Percentiles rank a stretch among this genome's conserved stretches.
Evolutionary conservation across 1,284 basidiomycete genomes (phyloP).

Genomic region (Pseudozyma pruni): DNA sequence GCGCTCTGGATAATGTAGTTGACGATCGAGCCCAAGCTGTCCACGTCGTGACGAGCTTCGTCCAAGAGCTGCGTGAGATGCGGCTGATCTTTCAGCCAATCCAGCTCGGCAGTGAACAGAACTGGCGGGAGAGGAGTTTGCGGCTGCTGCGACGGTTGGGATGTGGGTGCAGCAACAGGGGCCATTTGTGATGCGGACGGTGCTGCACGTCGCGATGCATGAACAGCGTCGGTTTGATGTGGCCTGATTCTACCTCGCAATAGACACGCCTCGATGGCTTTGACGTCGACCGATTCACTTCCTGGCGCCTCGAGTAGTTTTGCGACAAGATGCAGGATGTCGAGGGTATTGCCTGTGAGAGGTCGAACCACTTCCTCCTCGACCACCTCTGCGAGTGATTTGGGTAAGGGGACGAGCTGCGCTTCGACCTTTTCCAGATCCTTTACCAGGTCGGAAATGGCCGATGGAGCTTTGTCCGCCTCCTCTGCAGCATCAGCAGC

Average conservation of each 20-base stretch:
- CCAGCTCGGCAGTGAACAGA: conserved; percentile 28
- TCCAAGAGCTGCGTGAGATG: conserved; percentile 30
- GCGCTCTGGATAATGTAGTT: conserved; percentile 38
- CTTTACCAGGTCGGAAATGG: conserved; percentile 12
- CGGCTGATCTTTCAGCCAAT: conserved; percentile 41
- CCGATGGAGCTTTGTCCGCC: conserved; percentile 7
- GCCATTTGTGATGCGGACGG: not conserved
- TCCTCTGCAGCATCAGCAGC: conserved; percentile 7
- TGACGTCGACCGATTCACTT: conserved; percentile 11
- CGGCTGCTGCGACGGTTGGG: conserved; percentile 1
- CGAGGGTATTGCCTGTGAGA: conserved; percentile 32
- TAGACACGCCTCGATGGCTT: conserved; percentile 25
- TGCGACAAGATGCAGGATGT: conserved; percentile 39
- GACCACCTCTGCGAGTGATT: conserved; percentile 28
- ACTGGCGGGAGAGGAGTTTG: not conserved
- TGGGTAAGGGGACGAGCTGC: conserved; percentile 20
- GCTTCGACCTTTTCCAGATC: conserved; percentile 10
- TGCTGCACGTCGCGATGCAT: not conserved
- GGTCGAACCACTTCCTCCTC: conserved; percentile 41
- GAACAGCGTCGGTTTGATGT: conserved; percentile 12
- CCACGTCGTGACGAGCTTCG: conserved; percentile 36
- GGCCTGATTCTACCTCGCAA: conserved; percentile 14
- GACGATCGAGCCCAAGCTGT: conserved; percentile 42
- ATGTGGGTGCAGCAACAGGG: not conserved
- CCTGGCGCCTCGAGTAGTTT: conserved; percentile 12